These are phyloP conservation scores for Taphrina wiesneri DNA, from an alignment of 1,139 yeast species.

Conservation along the genomic window DNA sequence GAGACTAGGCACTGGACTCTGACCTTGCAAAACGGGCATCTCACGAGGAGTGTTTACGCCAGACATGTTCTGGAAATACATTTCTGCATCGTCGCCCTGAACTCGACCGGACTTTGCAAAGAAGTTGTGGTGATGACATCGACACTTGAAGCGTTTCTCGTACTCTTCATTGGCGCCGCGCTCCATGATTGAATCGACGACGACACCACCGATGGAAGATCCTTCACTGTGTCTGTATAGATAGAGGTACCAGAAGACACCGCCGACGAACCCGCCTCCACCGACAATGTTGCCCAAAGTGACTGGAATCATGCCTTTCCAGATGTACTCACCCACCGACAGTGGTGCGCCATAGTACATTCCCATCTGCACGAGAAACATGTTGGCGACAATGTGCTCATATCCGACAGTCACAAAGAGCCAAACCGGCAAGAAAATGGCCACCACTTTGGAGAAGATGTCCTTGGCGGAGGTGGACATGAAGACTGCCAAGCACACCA, in stretches of 20 bases:
- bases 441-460: slow-evolving; percentile 65
- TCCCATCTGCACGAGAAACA: slow-evolving; percentile 66
- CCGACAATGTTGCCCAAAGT: slow-evolving; percentile 40
- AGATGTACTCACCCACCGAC: slow-evolving; percentile 61
- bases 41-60: background rate
- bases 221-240: slow-evolving; percentile 23
- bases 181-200: slow-evolving; percentile 5
- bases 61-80: background rate
- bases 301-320: slow-evolving; percentile 54
- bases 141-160: slow-evolving; percentile 7
- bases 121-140: slow-evolving; percentile 4
- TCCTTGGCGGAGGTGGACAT: slow-evolving; percentile 77
- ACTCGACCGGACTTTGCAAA: background rate
- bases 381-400: slow-evolving; percentile 79
- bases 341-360: slow-evolving; percentile 64
- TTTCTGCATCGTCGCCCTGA: background rate
- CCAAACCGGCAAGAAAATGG: slow-evolving; percentile 67
- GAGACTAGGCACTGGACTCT: background rate
- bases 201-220: slow-evolving; percentile 9
- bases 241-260: slow-evolving; percentile 38
- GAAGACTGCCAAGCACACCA: slow-evolving; percentile 71
- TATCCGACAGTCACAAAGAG: slow-evolving; percentile 73
- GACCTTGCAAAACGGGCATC: background rate
- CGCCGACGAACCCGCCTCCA: slow-evolving; percentile 39
- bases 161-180: slow-evolving; percentile 4